Conservation (phyloP, 352 stramenopile genomes). For the Globisporangium nunn region DNA sequence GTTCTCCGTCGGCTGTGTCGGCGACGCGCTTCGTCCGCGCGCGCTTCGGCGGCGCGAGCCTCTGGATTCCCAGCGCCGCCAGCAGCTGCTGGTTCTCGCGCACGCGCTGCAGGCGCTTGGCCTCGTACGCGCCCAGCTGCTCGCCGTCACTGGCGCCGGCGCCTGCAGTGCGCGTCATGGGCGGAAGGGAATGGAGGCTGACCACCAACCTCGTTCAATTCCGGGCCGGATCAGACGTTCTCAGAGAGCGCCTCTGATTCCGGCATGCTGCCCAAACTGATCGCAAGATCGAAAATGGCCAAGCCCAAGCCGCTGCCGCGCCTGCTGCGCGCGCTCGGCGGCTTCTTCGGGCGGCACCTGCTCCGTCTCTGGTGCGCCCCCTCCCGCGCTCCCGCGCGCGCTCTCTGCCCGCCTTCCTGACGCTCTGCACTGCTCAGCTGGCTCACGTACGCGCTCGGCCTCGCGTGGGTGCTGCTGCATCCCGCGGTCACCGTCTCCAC, state of each 20-base stretch:
- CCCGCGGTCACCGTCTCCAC: conserved; percentile 73
- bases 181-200: too few species aligned
- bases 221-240: too few species aligned
- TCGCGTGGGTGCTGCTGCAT: conserved; percentile 78
- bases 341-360: conserved; percentile 3
- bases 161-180: too few species aligned
- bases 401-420: neutral
- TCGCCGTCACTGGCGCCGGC: neutral
- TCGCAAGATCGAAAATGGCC: too few species aligned
- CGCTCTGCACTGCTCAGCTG: conserved; percentile 27
- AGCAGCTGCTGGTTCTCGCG: conserved; percentile 39
- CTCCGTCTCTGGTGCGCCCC: conserved; percentile 10
- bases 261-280: too few species aligned
- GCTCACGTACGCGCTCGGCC: conserved; percentile 51
- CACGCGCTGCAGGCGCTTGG: conserved; percentile 50
- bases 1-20: neutral
- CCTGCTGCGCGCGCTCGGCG: conserved; percentile 6
- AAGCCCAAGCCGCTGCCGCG: conserved; percentile 11
- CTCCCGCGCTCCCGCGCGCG: neutral
- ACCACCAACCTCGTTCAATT: too few species aligned
- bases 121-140: conserved; percentile 40
- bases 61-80: conserved; percentile 27
- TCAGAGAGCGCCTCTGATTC: too few species aligned
- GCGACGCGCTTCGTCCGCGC: neutral
- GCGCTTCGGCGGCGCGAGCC: conserved; percentile 1